Percentiles rank a stretch among this genome's conserved stretches.
Evolutionary conservation across 208 protist species (phyloP).

Genomic region (Zelonia costaricensis): DNA sequence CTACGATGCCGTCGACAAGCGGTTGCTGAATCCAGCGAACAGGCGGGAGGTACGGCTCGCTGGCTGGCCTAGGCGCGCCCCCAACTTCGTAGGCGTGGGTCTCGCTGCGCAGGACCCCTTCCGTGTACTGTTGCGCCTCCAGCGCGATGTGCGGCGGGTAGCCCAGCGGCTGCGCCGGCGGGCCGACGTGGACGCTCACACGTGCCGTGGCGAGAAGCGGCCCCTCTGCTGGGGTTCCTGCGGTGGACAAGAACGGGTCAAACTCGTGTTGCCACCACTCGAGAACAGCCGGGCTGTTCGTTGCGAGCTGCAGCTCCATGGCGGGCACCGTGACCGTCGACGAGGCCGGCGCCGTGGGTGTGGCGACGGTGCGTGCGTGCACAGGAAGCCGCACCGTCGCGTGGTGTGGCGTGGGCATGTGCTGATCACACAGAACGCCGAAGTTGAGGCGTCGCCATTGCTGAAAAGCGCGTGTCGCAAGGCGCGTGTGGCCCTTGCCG

Average conservation of each 20-base stretch:
- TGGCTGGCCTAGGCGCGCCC: neutral
- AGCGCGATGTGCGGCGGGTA: conserved; percentile 45
- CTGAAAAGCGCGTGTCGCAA: conserved; percentile 8
- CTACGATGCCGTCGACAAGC: conserved; percentile 69
- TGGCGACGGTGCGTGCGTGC: neutral
- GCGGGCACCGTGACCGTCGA: neutral
- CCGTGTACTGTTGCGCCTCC: conserved; percentile 52
- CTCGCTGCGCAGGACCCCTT: conserved; percentile 50
- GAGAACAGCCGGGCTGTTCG: conserved; percentile 15
- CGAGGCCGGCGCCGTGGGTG: neutral
- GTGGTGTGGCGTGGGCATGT: conserved; percentile 15
- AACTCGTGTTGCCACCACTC: conserved; percentile 26
- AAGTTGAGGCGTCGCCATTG: conserved; percentile 20
- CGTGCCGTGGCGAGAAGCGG: neutral
- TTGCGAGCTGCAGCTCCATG: conserved; percentile 7
- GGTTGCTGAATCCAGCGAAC: conserved; percentile 62
- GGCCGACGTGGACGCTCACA: conserved; percentile 36
- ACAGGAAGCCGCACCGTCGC: conserved; percentile 20
- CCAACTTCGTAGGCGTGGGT: conserved; percentile 26
- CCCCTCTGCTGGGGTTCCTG: neutral
- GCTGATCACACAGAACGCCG: conserved; percentile 1
- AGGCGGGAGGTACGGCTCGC: conserved; percentile 11
- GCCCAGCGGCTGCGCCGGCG: conserved; percentile 43
- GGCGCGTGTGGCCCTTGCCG: conserved; percentile 6
- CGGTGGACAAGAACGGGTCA: neutral